phyloP scores from a whole-genome alignment of 331 rosid species.

The Malus hybrid region DNA sequence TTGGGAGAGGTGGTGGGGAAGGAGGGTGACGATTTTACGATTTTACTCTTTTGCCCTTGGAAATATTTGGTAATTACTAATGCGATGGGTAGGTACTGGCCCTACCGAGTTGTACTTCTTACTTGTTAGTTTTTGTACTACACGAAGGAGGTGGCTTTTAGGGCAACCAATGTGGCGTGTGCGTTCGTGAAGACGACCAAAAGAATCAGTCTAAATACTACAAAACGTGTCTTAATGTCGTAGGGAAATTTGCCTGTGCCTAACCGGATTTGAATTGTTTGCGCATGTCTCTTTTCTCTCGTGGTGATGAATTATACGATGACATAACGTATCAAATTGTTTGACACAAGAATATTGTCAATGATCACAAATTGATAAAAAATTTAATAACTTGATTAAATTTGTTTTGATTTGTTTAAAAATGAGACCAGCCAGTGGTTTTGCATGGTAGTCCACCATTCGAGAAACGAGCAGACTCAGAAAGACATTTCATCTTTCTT shows the following conservation, averaged over 20 bases:
- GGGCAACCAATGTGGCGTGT: background rate
- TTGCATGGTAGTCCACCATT: fast-evolving
- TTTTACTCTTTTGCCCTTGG: conserved; percentile 21
- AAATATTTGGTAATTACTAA: background rate
- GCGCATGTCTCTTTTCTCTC: background rate
- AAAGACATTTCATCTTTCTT: fast-evolving
- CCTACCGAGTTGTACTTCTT: conserved; percentile 23
- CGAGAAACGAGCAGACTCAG: no score
- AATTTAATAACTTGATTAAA: no score
- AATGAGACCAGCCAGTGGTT: no score
- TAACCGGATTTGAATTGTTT: background rate
- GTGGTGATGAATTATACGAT: background rate
- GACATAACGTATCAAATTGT: no score
- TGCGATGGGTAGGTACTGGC: background rate
- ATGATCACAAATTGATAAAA: background rate
- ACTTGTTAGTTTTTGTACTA: background rate
- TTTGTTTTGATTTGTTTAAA: no score
- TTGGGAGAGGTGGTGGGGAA: conserved; percentile 10
- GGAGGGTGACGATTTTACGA: conserved; percentile 17
- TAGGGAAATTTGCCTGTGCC: background rate
- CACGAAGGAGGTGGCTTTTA: background rate
- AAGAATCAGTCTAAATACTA: no score
- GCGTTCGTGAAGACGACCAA: background rate
- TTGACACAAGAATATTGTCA: no score
- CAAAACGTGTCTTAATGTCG: background rate